Base-by-base conservation (phyloP, 208 protist genomes). In the Phytomonas francai region DNA sequence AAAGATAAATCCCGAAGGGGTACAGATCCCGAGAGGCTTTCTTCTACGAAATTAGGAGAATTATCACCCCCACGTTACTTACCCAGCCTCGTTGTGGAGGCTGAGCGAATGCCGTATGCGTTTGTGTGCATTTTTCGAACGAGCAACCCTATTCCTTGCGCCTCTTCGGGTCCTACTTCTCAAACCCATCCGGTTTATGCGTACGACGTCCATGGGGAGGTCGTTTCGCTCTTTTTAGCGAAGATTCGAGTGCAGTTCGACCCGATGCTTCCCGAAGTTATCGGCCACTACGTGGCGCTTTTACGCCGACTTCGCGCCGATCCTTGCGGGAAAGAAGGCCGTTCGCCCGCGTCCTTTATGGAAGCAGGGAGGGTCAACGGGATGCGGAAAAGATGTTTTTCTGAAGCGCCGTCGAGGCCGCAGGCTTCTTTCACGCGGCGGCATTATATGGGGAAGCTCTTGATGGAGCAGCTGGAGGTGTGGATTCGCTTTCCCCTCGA, bases 41-140 rank as follows among this genome's bases (percentile, higher is more conserved):
- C 8, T 3, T 36, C 33, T 3, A 36, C 33, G 5, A 11, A 3
- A 8, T 36, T 36, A 3, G 33, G 8, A 3, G 33, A 36, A 36
- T 36, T 36, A 36, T 3, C 33, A 3, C 5, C 33, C 3, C 33
- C 33, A 8, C 33, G 33, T 36, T 36, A 36, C 8, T 11, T 8
- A 8, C 33, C 33, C 33, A 36, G 33, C 33, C 33, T 36, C 8
- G 8, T 81, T 1, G 51, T 81, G 31, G 61, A 71, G 33, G 76
- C 72, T 5, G 76, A 74, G 57, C 70, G 72, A 12, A 56, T 31
- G 11, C 76, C 76, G 19, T 81, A 81, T 62, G 76, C 76, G 6
- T 36, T 77, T 9, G 72, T 81, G 29, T 19, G 68, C 3, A 69
- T 81, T 58, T 3, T n/a, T 30, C 29, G 16, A 3, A 22, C 27